Conservation (phyloP, 768 basidiomycete genomes). For the Clathrus columnatus region DNA sequence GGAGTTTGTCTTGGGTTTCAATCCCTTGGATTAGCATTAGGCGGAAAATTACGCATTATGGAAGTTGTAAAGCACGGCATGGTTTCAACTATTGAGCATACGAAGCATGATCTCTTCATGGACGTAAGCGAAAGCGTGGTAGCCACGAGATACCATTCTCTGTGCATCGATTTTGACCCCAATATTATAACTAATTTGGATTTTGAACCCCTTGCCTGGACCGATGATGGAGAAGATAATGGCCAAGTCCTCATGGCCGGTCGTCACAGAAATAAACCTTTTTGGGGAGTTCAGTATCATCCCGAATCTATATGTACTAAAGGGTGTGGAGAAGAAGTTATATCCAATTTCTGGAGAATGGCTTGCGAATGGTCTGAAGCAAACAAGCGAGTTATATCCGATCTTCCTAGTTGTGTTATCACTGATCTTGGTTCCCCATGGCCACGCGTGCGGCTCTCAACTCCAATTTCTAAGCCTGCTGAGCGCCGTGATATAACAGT, state of each 20-base stretch:
- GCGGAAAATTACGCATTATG: slow-evolving; percentile 51
- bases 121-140: slow-evolving; percentile 45
- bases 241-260: slow-evolving; percentile 68
- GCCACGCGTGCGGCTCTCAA: slow-evolving; percentile 37
- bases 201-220: slow-evolving; percentile 64
- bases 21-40: slow-evolving; percentile 59
- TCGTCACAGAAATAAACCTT: slow-evolving; percentile 54
- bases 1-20: slow-evolving; percentile 81
- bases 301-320: slow-evolving; percentile 75
- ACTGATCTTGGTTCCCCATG: slow-evolving; percentile 43
- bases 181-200: slow-evolving; percentile 33
- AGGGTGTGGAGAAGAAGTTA: slow-evolving; percentile 56
- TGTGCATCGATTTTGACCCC: slow-evolving; percentile 41
- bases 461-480: slow-evolving; percentile 17
- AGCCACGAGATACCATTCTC: slow-evolving; percentile 72
- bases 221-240: slow-evolving; percentile 57
- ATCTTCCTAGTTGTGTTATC: slow-evolving; percentile 32
- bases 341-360: slow-evolving; percentile 68
- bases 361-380: slow-evolving; percentile 47
- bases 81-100: slow-evolving; percentile 55
- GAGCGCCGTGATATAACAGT: slow-evolving; percentile 14
- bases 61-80: slow-evolving; percentile 73
- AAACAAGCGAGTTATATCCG: slow-evolving; percentile 24
- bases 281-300: slow-evolving; percentile 88
- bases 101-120: slow-evolving; percentile 50